Percentiles rank a stretch among this genome's conserved stretches.
Conservation (phyloP, 2,329 filamentous ascomycete species). For the Botryotinia calthae region DNA sequence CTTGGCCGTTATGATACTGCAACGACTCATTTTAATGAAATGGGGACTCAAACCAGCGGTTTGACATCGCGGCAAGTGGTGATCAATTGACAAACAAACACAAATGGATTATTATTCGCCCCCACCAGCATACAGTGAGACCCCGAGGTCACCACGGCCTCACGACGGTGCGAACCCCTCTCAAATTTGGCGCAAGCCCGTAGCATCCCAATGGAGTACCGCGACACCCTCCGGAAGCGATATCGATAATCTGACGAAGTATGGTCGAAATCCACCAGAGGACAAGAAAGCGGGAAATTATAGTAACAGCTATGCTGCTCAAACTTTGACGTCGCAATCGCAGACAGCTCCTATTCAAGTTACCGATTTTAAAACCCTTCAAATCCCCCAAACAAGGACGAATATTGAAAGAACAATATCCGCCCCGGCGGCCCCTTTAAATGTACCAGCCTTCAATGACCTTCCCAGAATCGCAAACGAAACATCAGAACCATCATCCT, state of each 20-base stretch:
- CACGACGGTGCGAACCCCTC: not conserved
- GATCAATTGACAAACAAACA: not conserved
- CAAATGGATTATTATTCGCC: slow-evolving; percentile 9
- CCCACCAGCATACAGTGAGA: slow-evolving; percentile 19
- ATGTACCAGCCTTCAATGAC: not conserved
- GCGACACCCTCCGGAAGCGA: not conserved
- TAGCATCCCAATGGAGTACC: not conserved
- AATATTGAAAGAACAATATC: not conserved
- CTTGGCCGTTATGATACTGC: not conserved
- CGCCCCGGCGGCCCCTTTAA: not conserved
- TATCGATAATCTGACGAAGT: not conserved
- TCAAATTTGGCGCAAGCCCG: slow-evolving; percentile 13
- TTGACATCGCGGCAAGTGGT: not conserved
- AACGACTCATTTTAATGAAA: not conserved
- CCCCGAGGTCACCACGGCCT: not conserved
- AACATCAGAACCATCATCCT: slow-evolving; percentile 11
- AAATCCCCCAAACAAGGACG: not conserved
- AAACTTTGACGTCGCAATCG: not conserved
- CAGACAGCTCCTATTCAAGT: not conserved
- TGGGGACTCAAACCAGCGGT: not conserved
- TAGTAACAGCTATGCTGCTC: not conserved
- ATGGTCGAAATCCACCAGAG: not conserved
- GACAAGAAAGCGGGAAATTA: not conserved
- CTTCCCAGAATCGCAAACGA: not conserved
- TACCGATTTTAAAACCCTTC: not conserved